Base-by-base conservation (phyloP, 2,329 filamentous ascomycete genomes). In the Magnaporthales sp. region DNA sequence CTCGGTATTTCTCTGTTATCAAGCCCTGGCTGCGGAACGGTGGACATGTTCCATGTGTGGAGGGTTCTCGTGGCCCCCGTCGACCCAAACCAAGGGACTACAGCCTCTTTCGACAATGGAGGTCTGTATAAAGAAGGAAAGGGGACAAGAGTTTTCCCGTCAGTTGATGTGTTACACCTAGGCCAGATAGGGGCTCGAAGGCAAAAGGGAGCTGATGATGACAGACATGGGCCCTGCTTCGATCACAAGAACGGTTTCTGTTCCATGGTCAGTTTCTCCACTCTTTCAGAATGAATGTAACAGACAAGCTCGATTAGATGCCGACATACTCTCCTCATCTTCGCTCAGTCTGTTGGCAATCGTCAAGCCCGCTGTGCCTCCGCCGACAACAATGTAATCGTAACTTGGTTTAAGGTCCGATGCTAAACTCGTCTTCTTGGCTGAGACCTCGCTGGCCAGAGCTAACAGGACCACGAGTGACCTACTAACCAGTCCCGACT, bases 311-410 rank as follows among this genome's bases (percentile, higher is more conserved):
- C n/a, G n/a, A n/a, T n/a, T 70, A 66, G 75, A 75, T 38, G 32
- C 32, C 32, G 32, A 13, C 46, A 72, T 68, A 79, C 79, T 77
- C 66, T 79, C 68, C 61, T 77, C 68, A 63, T 80, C 73, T 67
- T 83, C 79, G 1, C 80, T 79, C 3, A 86, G 73, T 1, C 83
- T 77, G 24, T 80, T 74, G 9, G 80, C 81, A 11, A 85, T 74
- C 0, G 77, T 78, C n/a, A 86, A 74, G 19, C 83, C 83, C n/a
- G 81, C 79, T 15, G 80, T 82, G 7, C 84, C 83, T 26, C 83
- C 84, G n/a, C 84, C 83, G 31, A 84, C 74, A 67, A 86, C 71
- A 54, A 84, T 68, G 67, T 71, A 73, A 68, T 73, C 72, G 61
- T 73, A 73, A 3, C 9, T 62, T 29, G 19, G 4, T 13, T 31